Evolutionary conservation across 169 alveolate genomes (phyloP).

Genomic region (Toxoplasma gondii): DNA sequence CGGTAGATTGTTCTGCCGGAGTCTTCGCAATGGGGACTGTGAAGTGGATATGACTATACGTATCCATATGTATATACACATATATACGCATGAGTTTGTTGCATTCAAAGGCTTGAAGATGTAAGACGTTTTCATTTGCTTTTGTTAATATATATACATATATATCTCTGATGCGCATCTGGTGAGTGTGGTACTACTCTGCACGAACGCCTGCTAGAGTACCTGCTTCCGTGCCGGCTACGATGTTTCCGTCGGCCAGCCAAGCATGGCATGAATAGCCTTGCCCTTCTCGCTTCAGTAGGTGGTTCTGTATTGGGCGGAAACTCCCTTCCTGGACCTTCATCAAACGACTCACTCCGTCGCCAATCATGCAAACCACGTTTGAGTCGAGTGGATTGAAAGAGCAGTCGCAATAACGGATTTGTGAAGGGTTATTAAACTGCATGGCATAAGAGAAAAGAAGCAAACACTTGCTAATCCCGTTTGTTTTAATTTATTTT

Average conservation of each 20-base stretch:
- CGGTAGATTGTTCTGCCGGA: too few relatives aligned
- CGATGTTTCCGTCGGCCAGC: conserved; percentile 82
- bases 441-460: background rate
- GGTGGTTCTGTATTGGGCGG: conserved; percentile 67
- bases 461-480: background rate
- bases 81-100: too few relatives aligned
- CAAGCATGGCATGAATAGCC: conserved; percentile 84
- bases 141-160: too few relatives aligned
- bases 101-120: too few relatives aligned
- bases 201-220: background rate
- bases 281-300: conserved; percentile 71
- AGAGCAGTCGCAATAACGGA: conserved; percentile 12
- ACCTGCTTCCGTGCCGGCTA: conserved; percentile 85
- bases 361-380: conserved; percentile 78
- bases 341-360: conserved; percentile 78
- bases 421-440: background rate
- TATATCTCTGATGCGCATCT: background rate
- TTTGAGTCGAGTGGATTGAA: conserved; percentile 45
- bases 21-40: too few relatives aligned
- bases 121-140: too few relatives aligned
- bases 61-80: too few relatives aligned
- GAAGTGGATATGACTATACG: too few relatives aligned
- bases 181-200: background rate
- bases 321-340: conserved; percentile 74
- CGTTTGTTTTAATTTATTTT: too few relatives aligned